phyloP scores from a whole-genome alignment of 305 asterid genomes.

The Rubia tinctorum region DNA sequence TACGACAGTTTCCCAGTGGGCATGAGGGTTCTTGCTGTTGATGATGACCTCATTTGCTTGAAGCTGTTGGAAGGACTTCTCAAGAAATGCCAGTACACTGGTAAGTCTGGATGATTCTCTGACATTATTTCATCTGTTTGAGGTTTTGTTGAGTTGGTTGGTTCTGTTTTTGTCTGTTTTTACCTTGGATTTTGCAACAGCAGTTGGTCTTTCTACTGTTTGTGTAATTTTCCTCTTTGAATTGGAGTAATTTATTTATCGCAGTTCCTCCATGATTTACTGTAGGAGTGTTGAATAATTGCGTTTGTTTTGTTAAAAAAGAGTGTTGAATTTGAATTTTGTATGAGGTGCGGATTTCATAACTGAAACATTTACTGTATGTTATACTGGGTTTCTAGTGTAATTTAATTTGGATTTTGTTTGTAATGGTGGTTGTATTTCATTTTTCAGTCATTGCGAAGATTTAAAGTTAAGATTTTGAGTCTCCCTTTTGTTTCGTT shows the following conservation, averaged over 20 bases:
- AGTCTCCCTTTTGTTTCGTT: not conserved
- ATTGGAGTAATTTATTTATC: not conserved
- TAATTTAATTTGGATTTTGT: not conserved
- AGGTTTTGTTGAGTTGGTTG: not conserved
- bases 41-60: constrained; percentile 74
- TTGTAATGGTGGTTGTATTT: not conserved
- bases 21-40: constrained; percentile 91
- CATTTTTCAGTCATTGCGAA: not conserved
- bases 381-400: not conserved
- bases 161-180: not conserved
- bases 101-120: constrained; percentile 31
- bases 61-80: constrained; percentile 64
- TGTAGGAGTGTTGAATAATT: too few species aligned
- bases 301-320: not conserved
- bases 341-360: not conserved
- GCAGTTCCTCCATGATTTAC: too few species aligned
- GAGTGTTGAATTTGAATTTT: not conserved
- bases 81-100: constrained; percentile 71
- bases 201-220: not conserved
- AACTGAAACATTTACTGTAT: not conserved
- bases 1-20: constrained; percentile 66
- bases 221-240: not conserved
- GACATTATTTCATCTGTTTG: not conserved
- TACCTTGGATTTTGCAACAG: not conserved
- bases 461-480: constrained; percentile 5